Evolutionary conservation across 2,329 filamentous ascomycete species (phyloP).

Genomic region (Blastomyces gilchristii): DNA sequence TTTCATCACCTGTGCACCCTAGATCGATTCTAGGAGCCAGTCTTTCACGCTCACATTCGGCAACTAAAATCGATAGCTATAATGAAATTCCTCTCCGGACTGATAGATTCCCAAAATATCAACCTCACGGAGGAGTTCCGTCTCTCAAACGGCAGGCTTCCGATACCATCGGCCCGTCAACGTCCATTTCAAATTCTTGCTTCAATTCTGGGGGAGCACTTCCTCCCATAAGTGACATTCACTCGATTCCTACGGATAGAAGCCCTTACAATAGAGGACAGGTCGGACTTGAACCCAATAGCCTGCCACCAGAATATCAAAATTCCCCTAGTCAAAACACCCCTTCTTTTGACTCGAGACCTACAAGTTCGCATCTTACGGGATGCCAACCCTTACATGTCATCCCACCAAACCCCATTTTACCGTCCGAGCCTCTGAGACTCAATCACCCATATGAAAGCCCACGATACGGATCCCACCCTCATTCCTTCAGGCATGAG

Average conservation of each 20-base stretch:
- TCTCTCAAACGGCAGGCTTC: conserved; percentile 8
- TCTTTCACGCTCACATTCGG: conserved; percentile 16
- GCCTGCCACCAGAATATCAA: neutral
- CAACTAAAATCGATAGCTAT: conserved; percentile 18
- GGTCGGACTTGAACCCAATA: neutral
- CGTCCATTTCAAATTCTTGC: conserved; percentile 11
- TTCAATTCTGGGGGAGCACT: conserved; percentile 25
- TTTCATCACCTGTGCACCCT: conserved; percentile 21
- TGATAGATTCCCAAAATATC: conserved; percentile 4
- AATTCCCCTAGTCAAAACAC: neutral
- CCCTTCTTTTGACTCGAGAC: conserved; percentile 13
- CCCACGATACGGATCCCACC: conserved; percentile 15
- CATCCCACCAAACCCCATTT: conserved; percentile 16
- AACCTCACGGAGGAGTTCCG: neutral
- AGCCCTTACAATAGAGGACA: conserved; percentile 19
- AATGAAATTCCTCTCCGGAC: conserved; percentile 18
- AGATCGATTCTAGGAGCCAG: conserved; percentile 22
- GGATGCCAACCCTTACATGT: conserved; percentile 21
- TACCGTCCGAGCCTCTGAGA: conserved; percentile 16
- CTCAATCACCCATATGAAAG: conserved; percentile 24
- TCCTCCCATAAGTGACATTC: conserved; percentile 30
- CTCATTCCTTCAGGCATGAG: conserved; percentile 24
- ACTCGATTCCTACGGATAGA: conserved; percentile 24
- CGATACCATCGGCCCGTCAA: conserved; percentile 1
- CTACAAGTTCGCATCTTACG: conserved; percentile 16